Evolutionary conservation across 2,329 filamentous ascomycete genomes (phyloP).

Genomic region (Venturia asperata): DNA sequence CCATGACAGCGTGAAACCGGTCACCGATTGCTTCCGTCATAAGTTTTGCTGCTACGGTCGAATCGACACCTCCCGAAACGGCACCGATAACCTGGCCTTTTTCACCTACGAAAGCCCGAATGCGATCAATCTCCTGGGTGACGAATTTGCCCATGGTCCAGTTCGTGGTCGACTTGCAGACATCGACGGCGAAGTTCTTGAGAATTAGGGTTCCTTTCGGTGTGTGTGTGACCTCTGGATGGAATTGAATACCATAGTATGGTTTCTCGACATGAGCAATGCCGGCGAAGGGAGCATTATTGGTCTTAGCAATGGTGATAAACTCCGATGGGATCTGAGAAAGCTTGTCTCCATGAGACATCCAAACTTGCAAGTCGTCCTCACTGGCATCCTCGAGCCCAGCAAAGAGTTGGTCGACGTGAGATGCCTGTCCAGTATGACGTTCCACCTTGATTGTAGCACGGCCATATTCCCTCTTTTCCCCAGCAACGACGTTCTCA

Average conservation of each 20-base stretch:
- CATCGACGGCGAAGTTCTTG: constrained; percentile 74
- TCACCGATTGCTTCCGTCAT: constrained; percentile 83
- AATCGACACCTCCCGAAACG: constrained; percentile 79
- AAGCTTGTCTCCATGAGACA: constrained; percentile 88
- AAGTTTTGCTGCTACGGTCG: constrained; percentile 76
- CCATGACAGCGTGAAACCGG: constrained; percentile 75
- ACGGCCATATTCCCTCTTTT: constrained; percentile 64
- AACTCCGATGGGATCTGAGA: constrained; percentile 66
- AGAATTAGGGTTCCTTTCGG: constrained; percentile 62
- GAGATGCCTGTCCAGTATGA: constrained; percentile 47
- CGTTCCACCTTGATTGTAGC: constrained; percentile 56
- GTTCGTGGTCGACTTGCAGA: constrained; percentile 67
- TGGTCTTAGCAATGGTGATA: constrained; percentile 63
- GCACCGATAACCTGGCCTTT: constrained; percentile 76
- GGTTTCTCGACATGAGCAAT: constrained; percentile 66
- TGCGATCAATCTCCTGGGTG: constrained; percentile 70
- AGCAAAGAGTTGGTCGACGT: constrained; percentile 72
- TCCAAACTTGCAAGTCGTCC: constrained; percentile 66
- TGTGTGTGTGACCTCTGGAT: constrained; percentile 76
- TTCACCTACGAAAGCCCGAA: constrained; percentile 72
- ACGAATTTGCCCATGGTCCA: constrained; percentile 87
- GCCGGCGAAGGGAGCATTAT: constrained; percentile 70
- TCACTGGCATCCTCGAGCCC: constrained; percentile 66
- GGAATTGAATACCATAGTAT: constrained; percentile 80
- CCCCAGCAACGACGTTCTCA: constrained; percentile 60